Base-by-base conservation (phyloP, 2,329 filamentous ascomycete species). In the Meredithiella fracta region DNA sequence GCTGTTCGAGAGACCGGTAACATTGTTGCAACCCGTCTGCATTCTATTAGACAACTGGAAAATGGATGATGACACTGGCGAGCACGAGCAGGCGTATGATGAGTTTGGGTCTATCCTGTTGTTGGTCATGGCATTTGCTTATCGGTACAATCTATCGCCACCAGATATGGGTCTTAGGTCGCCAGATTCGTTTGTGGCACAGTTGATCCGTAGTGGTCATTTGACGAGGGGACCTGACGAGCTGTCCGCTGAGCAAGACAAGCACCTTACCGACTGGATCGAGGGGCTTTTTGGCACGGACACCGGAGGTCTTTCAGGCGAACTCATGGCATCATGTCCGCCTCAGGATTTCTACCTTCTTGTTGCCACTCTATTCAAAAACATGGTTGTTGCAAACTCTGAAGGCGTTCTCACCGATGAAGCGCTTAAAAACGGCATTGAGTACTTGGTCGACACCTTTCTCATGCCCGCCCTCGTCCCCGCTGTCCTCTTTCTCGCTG, bases 261-360 rank as follows among this genome's bases (percentile, higher is more conserved):
- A 70, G 3, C 81, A 87, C 61, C 69, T 92, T 0, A 75, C 76
- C 47, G 81, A 80, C 26, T 94, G 87, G 86, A 80, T 91, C 22
- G 79, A 80, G 29, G 85, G 85, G 0, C 75, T 94, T 2, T 91
- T 88, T 62, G 82, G 86, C 60, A 80, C 77, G 6, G 85, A 90
- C 62, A 77, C 80, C 11, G 79, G 80, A 37, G 85, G 84, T 0
- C 77, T 92, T 2, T 81, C 81, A 6, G 86, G 92, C 62, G 86
- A 91, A 58, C 71, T 91, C 6, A 86, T 91, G 78, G 82, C 85
- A 7, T 85, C 84, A 1, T 92, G 86, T 62, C 81, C 83, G 1
- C 87, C 87, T 1, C 86, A 90, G 63, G 82, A 89, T 40, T 92
- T 92, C 64, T 91, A 91, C 62, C 70, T 86, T 17, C 73, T 92